Conservation (phyloP, 2,329 filamentous ascomycete species). For the Pestalotiopsis sp. region DNA sequence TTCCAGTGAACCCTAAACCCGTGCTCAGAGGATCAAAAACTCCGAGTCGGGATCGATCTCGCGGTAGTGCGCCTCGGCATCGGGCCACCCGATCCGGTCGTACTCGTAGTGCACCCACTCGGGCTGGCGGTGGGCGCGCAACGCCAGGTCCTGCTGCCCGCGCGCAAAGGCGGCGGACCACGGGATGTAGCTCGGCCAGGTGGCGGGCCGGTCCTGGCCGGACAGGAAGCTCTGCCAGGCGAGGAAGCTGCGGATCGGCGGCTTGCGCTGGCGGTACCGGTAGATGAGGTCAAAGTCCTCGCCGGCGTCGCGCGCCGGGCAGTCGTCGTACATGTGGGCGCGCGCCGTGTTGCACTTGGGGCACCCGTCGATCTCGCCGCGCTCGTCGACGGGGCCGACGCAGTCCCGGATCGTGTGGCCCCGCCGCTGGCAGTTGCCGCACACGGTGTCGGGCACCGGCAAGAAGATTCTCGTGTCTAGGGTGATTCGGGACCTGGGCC, state of each 20-base stretch:
- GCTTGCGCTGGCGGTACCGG: slow-evolving; percentile 15
- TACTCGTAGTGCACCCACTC: slow-evolving; percentile 17
- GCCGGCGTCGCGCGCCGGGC: neutral
- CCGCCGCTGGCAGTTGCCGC: slow-evolving; percentile 9
- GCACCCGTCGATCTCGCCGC: slow-evolving; percentile 14
- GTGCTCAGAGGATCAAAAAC: slow-evolving; percentile 10
- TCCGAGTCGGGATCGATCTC: slow-evolving; percentile 16
- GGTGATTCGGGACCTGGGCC: neutral
- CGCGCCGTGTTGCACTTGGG: slow-evolving; percentile 14
- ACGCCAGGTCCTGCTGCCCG: slow-evolving; percentile 11
- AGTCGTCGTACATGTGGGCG: slow-evolving; percentile 12
- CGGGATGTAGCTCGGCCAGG: slow-evolving; percentile 15
- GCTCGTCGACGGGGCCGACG: slow-evolving; percentile 14
- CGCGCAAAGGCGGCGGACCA: slow-evolving; percentile 15
- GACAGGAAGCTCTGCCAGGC: slow-evolving; percentile 14
- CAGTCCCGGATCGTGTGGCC: slow-evolving; percentile 16
- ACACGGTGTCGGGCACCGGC: neutral
- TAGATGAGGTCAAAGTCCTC: slow-evolving; percentile 16
- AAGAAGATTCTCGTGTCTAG: slow-evolving; percentile 1
- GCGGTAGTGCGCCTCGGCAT: slow-evolving; percentile 5
- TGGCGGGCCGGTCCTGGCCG: neutral
- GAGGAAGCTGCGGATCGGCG: slow-evolving; percentile 12
- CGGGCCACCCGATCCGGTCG: slow-evolving; percentile 12
- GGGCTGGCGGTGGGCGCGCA: slow-evolving; percentile 5
- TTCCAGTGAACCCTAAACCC: neutral